A percentile compares a stretch with the other conserved stretches of the same genome.
Conservation (phyloP, 768 basidiomycete genomes). For the Steccherinum ochraceum region DNA sequence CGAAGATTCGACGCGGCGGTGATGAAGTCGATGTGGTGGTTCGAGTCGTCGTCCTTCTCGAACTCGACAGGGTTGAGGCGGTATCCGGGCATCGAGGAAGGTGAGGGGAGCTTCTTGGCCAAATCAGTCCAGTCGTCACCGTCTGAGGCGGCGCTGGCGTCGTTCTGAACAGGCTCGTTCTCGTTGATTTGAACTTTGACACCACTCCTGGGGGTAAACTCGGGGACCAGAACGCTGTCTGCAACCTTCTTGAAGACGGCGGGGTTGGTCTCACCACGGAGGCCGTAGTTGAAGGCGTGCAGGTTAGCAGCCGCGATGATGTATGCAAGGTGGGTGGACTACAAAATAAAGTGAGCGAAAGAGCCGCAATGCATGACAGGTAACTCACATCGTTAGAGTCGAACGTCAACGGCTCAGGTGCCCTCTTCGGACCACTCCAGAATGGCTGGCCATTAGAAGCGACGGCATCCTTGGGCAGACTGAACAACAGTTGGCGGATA, state of each 20-base stretch:
- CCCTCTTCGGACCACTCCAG: conserved; percentile 98
- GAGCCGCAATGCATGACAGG: not conserved
- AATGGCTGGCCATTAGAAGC: conserved; percentile 93
- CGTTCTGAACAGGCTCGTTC: conserved; percentile 67
- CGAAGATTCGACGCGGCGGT: conserved; percentile 96
- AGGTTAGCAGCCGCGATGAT: conserved; percentile 93
- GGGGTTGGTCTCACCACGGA: conserved; percentile 82
- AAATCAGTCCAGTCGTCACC: conserved; percentile 44
- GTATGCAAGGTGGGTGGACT: conserved; percentile 85
- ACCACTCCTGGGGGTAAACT: conserved; percentile 89
- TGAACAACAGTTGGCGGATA: conserved; percentile 88
- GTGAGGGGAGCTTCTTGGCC: conserved; percentile 70
- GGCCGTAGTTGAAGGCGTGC: conserved; percentile 96
- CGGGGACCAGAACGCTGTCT: conserved; percentile 78
- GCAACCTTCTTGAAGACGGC: conserved; percentile 78
- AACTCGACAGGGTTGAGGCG: conserved; percentile 93
- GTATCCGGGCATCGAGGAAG: conserved; percentile 93
- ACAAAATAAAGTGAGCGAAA: conserved; percentile 9
- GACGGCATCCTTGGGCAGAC: conserved; percentile 89
- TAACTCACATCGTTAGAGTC: conserved; percentile 75
- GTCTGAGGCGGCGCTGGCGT: conserved; percentile 28
- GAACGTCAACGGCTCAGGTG: conserved; percentile 86
- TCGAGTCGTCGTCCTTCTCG: conserved; percentile 98
- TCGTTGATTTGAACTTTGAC: conserved; percentile 93
- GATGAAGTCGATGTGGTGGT: conserved; percentile 98